Conservation (phyloP, 768 basidiomycete species). For the Panaeolus cyanescens region DNA sequence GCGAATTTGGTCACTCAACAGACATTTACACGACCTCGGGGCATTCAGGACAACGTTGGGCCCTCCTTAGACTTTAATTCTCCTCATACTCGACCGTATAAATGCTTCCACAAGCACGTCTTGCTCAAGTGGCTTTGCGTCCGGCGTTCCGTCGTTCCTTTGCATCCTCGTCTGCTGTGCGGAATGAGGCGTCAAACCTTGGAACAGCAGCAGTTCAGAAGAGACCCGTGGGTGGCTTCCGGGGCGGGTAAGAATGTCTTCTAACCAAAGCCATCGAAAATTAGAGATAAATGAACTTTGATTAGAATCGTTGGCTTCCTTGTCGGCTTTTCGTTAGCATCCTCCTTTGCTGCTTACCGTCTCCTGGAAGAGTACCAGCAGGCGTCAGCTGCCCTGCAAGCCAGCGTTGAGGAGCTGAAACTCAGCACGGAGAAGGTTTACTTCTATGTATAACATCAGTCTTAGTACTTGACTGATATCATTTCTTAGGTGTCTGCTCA, state of each 20-base stretch:
- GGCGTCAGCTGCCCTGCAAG: conserved; percentile 84
- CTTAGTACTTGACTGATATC: not conserved
- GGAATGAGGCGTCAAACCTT: conserved; percentile 53
- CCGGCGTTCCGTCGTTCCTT: conserved; percentile 33
- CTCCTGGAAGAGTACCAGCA: conserved; percentile 89
- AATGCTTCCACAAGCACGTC: conserved; percentile 4
- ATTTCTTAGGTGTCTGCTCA: conserved; percentile 75
- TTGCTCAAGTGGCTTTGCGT: conserved; percentile 7
- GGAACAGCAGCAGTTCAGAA: conserved; percentile 59
- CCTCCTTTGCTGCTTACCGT: conserved; percentile 84
- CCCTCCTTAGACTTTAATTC: not conserved
- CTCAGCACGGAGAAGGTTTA: conserved; percentile 78
- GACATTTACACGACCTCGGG: conserved; percentile 1
- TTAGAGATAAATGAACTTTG: conserved; percentile 5
- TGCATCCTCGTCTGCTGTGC: conserved; percentile 42
- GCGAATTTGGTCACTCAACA: not conserved
- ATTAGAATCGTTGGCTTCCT: conserved; percentile 80
- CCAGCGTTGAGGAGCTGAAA: conserved; percentile 86
- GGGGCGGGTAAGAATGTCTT: conserved; percentile 68
- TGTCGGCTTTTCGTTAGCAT: conserved; percentile 88
- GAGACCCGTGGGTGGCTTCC: conserved; percentile 76
- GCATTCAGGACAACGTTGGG: not conserved
- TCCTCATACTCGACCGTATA: not conserved
- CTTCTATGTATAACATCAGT: not conserved
- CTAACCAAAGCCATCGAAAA: conserved; percentile 8